Percentiles rank a stretch among this genome's conserved stretches.
These are phyloP conservation scores for Talaromyces liani DNA, from an alignment of 495 filamentous ascomycete genomes.

Conservation along the genomic window DNA sequence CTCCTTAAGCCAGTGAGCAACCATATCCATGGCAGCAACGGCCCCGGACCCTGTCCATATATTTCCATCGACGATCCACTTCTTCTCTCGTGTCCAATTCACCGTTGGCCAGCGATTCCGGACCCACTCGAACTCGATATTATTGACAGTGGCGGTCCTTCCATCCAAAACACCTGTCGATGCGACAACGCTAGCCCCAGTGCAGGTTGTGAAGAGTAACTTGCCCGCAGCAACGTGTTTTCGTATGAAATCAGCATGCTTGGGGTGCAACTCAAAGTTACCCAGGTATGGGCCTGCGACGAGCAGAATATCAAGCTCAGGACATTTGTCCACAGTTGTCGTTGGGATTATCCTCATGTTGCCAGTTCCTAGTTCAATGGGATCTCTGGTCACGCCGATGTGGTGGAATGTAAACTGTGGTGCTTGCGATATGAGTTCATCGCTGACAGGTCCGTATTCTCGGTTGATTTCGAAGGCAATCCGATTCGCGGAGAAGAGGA, in stretches of 20 bases:
- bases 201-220: constrained; percentile 19
- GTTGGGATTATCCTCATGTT: constrained; percentile 18
- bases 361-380: constrained; percentile 16
- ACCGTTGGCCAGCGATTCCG: constrained; percentile 19
- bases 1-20: constrained; percentile 26
- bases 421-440: constrained; percentile 11
- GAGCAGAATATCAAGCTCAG: constrained; percentile 22
- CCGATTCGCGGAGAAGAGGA: constrained; percentile 21
- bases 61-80: constrained; percentile 29
- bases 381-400: constrained; percentile 22
- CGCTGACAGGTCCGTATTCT: constrained; percentile 8
- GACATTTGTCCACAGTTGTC: constrained; percentile 18
- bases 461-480: constrained; percentile 9
- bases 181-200: constrained; percentile 18
- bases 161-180: constrained; percentile 16
- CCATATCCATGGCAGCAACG: constrained; percentile 31
- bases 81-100: constrained; percentile 22
- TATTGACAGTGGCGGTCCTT: constrained; percentile 24
- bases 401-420: constrained; percentile 26
- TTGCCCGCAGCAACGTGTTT: constrained; percentile 20
- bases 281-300: constrained; percentile 17
- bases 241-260: constrained; percentile 17
- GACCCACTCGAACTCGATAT: constrained; percentile 15
- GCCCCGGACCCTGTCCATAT: constrained; percentile 32
- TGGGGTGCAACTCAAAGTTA: constrained; percentile 11